Percentiles rank a stretch among this genome's conserved stretches.
phyloP scores from a whole-genome alignment of 164 flowering plant species.

The Litsea cubeba region DNA sequence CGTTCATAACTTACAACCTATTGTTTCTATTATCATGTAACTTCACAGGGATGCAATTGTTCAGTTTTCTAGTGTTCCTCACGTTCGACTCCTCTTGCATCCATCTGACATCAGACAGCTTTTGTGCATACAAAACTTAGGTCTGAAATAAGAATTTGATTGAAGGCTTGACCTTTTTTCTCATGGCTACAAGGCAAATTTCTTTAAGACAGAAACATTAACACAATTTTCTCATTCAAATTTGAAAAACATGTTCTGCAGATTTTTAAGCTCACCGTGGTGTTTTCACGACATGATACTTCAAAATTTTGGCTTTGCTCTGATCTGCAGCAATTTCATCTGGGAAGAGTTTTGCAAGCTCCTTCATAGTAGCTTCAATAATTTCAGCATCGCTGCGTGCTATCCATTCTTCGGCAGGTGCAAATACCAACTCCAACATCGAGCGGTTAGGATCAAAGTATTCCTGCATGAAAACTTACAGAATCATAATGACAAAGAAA shows the following conservation, averaged over 20 bases:
- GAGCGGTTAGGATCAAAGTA: constrained; percentile 85
- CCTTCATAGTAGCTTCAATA: constrained; percentile 92
- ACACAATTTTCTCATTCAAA: background rate
- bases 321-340: constrained; percentile 92
- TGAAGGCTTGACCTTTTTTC: background rate
- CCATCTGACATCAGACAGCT: background rate
- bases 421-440: constrained; percentile 97
- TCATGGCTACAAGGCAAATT: background rate
- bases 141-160: background rate
- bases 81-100: too few species aligned
- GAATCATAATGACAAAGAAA: background rate
- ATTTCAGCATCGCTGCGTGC: constrained; percentile 82
- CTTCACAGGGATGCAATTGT: background rate
- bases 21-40: background rate
- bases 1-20: background rate
- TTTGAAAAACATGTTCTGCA: background rate
- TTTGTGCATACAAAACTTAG: background rate
- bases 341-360: constrained; percentile 91
- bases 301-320: constrained; percentile 94
- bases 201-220: too few species aligned
- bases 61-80: background rate
- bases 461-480: constrained; percentile 50
- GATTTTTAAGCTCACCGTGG: constrained; percentile 58
- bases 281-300: constrained; percentile 91
- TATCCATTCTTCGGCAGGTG: constrained; percentile 98